These are phyloP conservation scores for Saccharomyces hybrid DNA, from an alignment of 1,139 yeast species.

Conservation along the genomic window DNA sequence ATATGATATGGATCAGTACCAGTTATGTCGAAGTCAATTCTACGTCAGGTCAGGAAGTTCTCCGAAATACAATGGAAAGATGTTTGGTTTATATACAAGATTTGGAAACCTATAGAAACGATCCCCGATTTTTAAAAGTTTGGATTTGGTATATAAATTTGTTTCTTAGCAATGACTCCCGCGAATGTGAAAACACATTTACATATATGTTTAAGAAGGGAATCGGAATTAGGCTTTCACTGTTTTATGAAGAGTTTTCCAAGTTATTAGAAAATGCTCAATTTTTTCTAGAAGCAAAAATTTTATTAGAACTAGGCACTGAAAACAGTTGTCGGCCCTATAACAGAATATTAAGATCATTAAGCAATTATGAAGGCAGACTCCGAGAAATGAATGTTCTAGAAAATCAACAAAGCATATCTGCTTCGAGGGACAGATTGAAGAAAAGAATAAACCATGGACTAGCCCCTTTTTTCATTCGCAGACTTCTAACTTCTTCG, in stretches of 20 bases:
- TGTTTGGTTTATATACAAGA: constrained; percentile 69
- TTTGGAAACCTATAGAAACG: constrained; percentile 62
- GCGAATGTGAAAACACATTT: constrained; percentile 41
- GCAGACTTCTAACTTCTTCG: background rate
- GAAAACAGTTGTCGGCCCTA: constrained; percentile 57
- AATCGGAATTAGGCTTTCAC: constrained; percentile 61
- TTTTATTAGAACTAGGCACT: constrained; percentile 58
- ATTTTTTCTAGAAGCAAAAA: constrained; percentile 52
- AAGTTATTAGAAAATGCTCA: constrained; percentile 46
- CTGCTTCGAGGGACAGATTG: background rate
- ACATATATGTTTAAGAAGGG: constrained; percentile 64
- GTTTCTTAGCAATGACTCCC: constrained; percentile 11
- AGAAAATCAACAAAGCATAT: background rate
- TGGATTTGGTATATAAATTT: constrained; percentile 49
- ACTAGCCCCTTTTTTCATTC: background rate
- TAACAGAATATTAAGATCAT: constrained; percentile 45
- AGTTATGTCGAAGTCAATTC: constrained; percentile 69
- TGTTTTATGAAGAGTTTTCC: constrained; percentile 80
- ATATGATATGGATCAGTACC: constrained; percentile 65
- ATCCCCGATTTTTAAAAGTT: constrained; percentile 66
- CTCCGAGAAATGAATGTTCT: constrained; percentile 13
- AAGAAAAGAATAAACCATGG: background rate
- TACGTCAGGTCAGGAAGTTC: constrained; percentile 58
- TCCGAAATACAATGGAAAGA: constrained; percentile 52
- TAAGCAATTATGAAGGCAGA: constrained; percentile 35